Conservation (phyloP, 75 land plant species). For the Picea sitchensis region DNA sequence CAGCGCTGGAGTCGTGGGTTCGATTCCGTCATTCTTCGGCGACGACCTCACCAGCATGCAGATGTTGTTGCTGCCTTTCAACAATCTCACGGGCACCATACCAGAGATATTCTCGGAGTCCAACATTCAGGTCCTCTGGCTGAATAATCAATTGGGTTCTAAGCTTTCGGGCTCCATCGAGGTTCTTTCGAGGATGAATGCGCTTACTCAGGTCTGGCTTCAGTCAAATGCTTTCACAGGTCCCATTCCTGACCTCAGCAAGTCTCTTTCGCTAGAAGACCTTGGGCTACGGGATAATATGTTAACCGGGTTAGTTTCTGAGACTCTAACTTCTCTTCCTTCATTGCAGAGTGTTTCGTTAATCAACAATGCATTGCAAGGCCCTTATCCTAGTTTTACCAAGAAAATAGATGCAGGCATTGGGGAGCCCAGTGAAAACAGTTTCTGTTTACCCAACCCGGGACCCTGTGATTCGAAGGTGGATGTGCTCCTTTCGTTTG, state of each 20-base stretch:
- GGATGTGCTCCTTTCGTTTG: too few species aligned
- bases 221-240: slow-evolving; percentile 68
- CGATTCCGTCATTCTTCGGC: slow-evolving; percentile 39
- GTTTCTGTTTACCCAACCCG: too few species aligned
- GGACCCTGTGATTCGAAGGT: too few species aligned
- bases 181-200: slow-evolving; percentile 42
- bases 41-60: slow-evolving; percentile 26
- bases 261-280: slow-evolving; percentile 12
- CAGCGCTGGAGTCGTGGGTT: slow-evolving; percentile 26
- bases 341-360: slow-evolving; percentile 9
- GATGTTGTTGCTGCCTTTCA: slow-evolving; percentile 41
- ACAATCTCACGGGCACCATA: slow-evolving; percentile 36
- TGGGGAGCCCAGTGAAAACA: too few species aligned
- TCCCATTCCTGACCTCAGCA: slow-evolving; percentile 47
- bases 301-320: slow-evolving; percentile 48
- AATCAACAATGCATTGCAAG: too few species aligned
- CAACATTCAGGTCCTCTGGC: slow-evolving; percentile 35
- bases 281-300: slow-evolving; percentile 48
- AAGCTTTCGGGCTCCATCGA: slow-evolving; percentile 45
- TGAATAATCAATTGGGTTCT: slow-evolving; percentile 47
- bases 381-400: too few species aligned
- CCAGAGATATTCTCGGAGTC: slow-evolving; percentile 34
- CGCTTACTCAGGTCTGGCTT: slow-evolving; percentile 50
- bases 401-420: too few species aligned
- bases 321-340: slow-evolving; percentile 10